Evolutionary conservation across 2,329 filamentous ascomycete species (phyloP).

Genomic region (Calonectria pseudoturangicola): DNA sequence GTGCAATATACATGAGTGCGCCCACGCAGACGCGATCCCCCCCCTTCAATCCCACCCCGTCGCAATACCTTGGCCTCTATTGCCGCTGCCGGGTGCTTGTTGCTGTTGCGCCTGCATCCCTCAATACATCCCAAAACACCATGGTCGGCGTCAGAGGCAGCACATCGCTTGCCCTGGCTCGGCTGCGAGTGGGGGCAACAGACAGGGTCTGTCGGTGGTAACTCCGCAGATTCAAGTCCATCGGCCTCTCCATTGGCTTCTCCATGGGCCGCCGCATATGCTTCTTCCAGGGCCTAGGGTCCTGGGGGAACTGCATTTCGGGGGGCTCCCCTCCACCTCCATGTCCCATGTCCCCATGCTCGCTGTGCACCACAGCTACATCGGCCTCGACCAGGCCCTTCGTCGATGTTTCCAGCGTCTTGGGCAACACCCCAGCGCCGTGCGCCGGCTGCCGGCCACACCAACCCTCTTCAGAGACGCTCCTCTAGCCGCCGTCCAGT

Average conservation of each 20-base stretch:
- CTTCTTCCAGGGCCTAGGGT: conserved; percentile 29
- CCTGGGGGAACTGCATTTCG: conserved; percentile 30
- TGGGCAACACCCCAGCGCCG: conserved; percentile 30
- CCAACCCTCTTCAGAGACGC: conserved; percentile 1
- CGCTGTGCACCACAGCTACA: conserved; percentile 22
- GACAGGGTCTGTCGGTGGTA: conserved; percentile 13
- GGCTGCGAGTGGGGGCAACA: conserved; percentile 12
- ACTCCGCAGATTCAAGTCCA: conserved; percentile 22
- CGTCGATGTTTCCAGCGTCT: conserved; percentile 15
- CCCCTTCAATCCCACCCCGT: conserved; percentile 18
- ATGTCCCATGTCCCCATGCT: conserved; percentile 13
- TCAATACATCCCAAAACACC: conserved; percentile 18
- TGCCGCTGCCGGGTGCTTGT: conserved; percentile 1
- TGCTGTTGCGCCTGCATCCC: conserved; percentile 14
- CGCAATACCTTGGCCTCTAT: conserved; percentile 15
- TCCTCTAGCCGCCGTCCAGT: conserved; percentile 28
- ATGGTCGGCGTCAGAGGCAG: conserved; percentile 6
- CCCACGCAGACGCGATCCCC: conserved; percentile 4
- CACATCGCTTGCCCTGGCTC: conserved; percentile 11
- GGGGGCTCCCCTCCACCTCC: conserved; percentile 20
- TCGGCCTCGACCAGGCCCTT: conserved; percentile 13
- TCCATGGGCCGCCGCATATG: conserved; percentile 20
- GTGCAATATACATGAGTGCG: conserved; percentile 15
- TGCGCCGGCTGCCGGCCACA: conserved; percentile 34
- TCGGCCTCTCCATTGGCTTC: conserved; percentile 29